Conservation (phyloP, 2,329 filamentous ascomycete species). For the Ophiostoma angusticollis region DNA sequence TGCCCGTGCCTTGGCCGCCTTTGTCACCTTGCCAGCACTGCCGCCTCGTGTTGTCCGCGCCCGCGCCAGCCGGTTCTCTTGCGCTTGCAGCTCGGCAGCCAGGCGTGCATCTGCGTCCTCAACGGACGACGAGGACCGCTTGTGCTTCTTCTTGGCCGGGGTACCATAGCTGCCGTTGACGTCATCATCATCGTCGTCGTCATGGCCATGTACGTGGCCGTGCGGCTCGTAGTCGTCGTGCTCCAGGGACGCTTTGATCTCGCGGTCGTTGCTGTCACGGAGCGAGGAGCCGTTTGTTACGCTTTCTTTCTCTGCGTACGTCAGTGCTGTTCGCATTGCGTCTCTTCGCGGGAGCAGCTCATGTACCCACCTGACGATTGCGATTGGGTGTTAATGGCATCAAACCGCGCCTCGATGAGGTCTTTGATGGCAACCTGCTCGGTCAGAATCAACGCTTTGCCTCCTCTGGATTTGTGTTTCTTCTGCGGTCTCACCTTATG, state of each 20-base stretch:
- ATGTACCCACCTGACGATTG: constrained; percentile 34
- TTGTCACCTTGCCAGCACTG: constrained; percentile 36
- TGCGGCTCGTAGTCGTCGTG: constrained; percentile 23
- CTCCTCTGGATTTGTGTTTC: background rate
- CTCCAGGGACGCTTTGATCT: constrained; percentile 20
- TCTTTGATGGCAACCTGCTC: constrained; percentile 53
- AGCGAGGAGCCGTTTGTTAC: no score
- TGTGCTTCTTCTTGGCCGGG: constrained; percentile 53
- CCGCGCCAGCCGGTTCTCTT: constrained; percentile 62
- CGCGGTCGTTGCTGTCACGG: constrained; percentile 11
- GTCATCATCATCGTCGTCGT: constrained; percentile 30
- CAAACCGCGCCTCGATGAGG: constrained; percentile 62
- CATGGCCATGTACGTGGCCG: constrained; percentile 18
- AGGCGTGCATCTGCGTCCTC: constrained; percentile 75
- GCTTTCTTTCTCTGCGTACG: no score
- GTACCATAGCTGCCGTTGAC: constrained; percentile 23
- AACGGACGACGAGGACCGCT: constrained; percentile 39
- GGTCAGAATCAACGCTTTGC: background rate
- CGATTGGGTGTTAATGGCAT: constrained; percentile 45
- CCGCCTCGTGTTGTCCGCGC: constrained; percentile 67
- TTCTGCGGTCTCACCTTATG: constrained; percentile 37
- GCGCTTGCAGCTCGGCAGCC: constrained; percentile 78
- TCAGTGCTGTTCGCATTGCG: no score
- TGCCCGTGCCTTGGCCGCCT: constrained; percentile 51
- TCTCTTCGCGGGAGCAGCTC: no score